Base-by-base conservation (phyloP, 1,284 basidiomycete genomes). In the Neotropicomus parvogracilis region DNA sequence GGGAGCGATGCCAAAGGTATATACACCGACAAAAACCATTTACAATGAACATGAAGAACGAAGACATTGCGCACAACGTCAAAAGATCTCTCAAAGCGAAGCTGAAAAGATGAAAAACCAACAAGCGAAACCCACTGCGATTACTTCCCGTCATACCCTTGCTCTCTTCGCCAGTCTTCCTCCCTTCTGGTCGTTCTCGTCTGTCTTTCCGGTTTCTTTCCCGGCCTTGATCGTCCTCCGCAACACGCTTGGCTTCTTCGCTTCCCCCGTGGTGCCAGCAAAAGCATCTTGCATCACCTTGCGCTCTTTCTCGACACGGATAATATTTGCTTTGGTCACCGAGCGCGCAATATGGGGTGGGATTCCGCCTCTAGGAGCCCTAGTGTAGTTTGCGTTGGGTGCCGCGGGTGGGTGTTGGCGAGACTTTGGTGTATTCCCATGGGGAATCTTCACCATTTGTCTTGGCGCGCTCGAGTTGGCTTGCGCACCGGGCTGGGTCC, bases 301-400 rank as follows among this genome's bases (percentile, higher is more conserved):
- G 32, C 60, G 48, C 42, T 64, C 62, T 31, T 58, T 50, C 38
- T 68, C 66, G 13, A 44, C 32, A 13, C 53, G 54, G n/a, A 68
- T 45, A 26, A 57, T 50, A 29, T 62, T 55, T 3, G 59, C 63
- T 35, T 50, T 64, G 27, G 62, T 64, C 26, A 64, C 63, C 4
- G 58, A 55, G n/a, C 64, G 57, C 12, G 66, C 66, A 16, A 64
- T 45, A 19, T 60, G 53, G 0, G 66, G 66, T 33, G 62, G 66
- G 26, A 68, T 49, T 11, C 66, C 62, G 14, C 62, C 66, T 39
- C 59, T 54, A 3, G 62, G 66, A 11, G 62, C 50, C 34, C 43
- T 53, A 2, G 49, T 44, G n/a, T 63, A 46, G 24, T 42, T 45
- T 17, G 28, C 31, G 5, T 38, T 8, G 2, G 48, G 33, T 14